Percentiles rank a stretch among this genome's conserved stretches.
These are phyloP conservation scores for Phytophthora multivora DNA, from an alignment of 352 stramenopile genomes.

Conservation along the genomic window DNA sequence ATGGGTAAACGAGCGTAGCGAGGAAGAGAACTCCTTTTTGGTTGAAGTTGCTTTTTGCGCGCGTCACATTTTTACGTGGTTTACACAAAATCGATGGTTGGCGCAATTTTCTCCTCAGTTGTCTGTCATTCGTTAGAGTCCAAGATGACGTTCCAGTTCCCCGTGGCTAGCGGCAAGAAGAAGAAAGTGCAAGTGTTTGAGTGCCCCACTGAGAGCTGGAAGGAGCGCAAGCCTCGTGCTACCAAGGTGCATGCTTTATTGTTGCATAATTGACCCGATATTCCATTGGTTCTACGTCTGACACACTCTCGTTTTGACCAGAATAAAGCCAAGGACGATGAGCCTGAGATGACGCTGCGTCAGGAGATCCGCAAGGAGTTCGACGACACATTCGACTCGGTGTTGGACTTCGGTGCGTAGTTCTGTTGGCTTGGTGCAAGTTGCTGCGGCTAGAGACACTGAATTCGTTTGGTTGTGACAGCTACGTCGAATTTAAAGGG, in stretches of 20 bases:
- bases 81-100: conserved; percentile 18
- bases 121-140: background rate
- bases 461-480: conserved; percentile 14
- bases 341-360: conserved; percentile 50
- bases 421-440: conserved; percentile 6
- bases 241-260: conserved; percentile 31
- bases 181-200: conserved; percentile 80
- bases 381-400: conserved; percentile 69
- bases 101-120: conserved; percentile 12
- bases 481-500: conserved; percentile 63
- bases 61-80: conserved; percentile 31
- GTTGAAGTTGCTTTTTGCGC: conserved; percentile 8
- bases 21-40: background rate
- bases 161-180: conserved; percentile 77
- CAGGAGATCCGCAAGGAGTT: conserved; percentile 84
- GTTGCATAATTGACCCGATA: background rate
- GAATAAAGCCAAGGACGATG: conserved; percentile 30
- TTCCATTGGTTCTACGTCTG: background rate
- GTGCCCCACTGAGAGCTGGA: conserved; percentile 78
- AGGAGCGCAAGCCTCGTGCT: conserved; percentile 40
- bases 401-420: conserved; percentile 71
- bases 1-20: background rate
- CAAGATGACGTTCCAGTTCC: conserved; percentile 67
- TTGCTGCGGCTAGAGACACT: background rate
- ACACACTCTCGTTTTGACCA: conserved; percentile 10